Base-by-base conservation (phyloP, 2,329 filamentous ascomycete species). In the Colletotrichum acutatum region DNA sequence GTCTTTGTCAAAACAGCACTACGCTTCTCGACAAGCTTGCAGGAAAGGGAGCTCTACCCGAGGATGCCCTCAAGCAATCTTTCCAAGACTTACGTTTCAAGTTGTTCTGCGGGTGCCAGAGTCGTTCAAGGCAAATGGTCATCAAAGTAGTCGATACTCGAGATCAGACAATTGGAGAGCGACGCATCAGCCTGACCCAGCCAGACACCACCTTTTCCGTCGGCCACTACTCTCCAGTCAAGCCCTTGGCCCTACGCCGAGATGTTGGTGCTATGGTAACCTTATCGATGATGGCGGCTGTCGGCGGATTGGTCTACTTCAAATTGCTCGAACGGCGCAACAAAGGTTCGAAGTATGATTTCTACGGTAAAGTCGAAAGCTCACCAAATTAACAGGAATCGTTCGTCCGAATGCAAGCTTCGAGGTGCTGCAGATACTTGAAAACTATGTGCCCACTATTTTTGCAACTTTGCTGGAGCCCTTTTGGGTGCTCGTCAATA, bases 401-500 rank as follows among this genome's bases (percentile, higher is more conserved):
- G 46, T 64, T 0, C 76, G 82, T 0, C 83, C 83, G 1, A 78
- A 77, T 0, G 34, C 75, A 0, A 83, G 77, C 7, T 81, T 82
- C 1, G 80, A 82, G 5, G 78, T 86, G 0, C 68, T 81, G 0
- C 82, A 85, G 4, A 49, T 86, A 0, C 37, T 87, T 0, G 82
- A 84, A 8, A 86, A 83, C 7, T 91, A 90, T 61, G 78, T 91
- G 0, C 90, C 90, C 0, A 90, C 88, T 0, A 81, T 84, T 0
- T 80, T 91, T 4, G 86, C 89, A 0, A 91, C 90, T 0, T 65
- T 90, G 0, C 81, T 91, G 0, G 90, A 92, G 46, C 89, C 90
- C 0, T 83, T 88, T 1, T 90, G 90, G 86, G 79, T 90, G 0
- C 76, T 91, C 0, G 69, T 92, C 0, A 91, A 90, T 54, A 82